These are phyloP conservation scores for Suhomyces emberorum DNA, from an alignment of 805 yeast species.

Conservation along the genomic window DNA sequence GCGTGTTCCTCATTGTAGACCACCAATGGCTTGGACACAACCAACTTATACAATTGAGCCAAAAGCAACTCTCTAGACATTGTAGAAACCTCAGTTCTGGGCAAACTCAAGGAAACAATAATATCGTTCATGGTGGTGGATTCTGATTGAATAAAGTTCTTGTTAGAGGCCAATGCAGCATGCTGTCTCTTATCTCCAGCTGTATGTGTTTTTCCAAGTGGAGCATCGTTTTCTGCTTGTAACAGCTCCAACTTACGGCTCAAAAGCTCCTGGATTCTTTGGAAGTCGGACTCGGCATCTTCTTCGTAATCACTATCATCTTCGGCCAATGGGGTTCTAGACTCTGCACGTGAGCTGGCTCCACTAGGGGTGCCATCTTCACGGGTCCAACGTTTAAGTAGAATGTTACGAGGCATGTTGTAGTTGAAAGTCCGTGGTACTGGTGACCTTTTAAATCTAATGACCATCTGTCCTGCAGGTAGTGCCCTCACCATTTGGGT, in stretches of 20 bases:
- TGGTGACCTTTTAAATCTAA: background rate
- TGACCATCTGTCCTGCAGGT: background rate
- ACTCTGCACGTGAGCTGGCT: conserved; percentile 11
- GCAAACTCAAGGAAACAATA: conserved; percentile 37
- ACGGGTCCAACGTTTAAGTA: conserved; percentile 5
- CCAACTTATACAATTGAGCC: conserved; percentile 49
- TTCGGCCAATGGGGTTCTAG: conserved; percentile 13
- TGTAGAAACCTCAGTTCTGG: conserved; percentile 45
- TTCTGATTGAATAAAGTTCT: conserved; percentile 33
- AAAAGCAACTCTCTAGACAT: conserved; percentile 46
- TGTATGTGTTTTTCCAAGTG: conserved; percentile 3
- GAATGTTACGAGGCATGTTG: conserved; percentile 3
- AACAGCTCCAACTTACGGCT: conserved; percentile 10
- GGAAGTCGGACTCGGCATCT: conserved; percentile 13
- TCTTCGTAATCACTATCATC: conserved; percentile 17
- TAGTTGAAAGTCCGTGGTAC: background rate
- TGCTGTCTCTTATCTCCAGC: conserved; percentile 21
- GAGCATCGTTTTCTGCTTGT: conserved; percentile 10
- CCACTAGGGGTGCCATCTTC: conserved; percentile 12
- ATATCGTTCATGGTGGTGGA: conserved; percentile 43
- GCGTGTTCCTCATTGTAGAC: conserved; percentile 33
- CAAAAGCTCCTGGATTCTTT: conserved; percentile 12
- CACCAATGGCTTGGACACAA: conserved; percentile 39
- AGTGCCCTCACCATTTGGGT: background rate
- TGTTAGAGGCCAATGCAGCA: conserved; percentile 29